Percentiles rank a stretch among this genome's conserved stretches.
Conservation (phyloP, 345 rosid genomes). For the Erysimum cheiranthoides region DNA sequence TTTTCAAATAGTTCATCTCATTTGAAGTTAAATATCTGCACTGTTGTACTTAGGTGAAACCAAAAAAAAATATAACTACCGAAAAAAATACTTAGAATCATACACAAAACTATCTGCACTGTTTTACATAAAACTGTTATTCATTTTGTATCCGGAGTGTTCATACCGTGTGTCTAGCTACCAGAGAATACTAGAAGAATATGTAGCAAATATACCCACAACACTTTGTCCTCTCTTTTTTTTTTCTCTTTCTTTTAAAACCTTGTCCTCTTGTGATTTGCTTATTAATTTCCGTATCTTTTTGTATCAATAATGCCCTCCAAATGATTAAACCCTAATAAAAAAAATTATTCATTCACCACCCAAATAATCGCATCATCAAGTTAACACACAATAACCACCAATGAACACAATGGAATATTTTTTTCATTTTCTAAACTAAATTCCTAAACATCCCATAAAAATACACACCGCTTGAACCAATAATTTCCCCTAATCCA, state of each 20-base stretch:
- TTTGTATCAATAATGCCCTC: conserved; percentile 25
- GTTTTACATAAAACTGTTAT: background rate
- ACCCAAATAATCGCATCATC: conserved; percentile 22
- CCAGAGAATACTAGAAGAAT: conserved; percentile 14
- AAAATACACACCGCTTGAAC: conserved; percentile 19
- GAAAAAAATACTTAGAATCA: too few relatives aligned
- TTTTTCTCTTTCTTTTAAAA: background rate
- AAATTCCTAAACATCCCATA: conserved; percentile 7
- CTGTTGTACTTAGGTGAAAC: too few relatives aligned
- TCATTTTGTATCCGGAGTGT: background rate
- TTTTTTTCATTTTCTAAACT: background rate
- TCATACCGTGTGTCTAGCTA: background rate
- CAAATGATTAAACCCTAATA: conserved; percentile 31
- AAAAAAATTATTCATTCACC: background rate
- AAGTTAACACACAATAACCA: conserved; percentile 23
- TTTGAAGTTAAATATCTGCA: too few relatives aligned
- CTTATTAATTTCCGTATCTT: conserved; percentile 27
- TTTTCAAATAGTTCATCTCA: too few relatives aligned
- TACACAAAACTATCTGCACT: too few relatives aligned
- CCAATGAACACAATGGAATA: background rate
- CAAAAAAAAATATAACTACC: too few relatives aligned
- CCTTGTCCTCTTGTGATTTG: conserved; percentile 27
- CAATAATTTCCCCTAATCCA: conserved; percentile 33
- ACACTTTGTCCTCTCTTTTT: background rate
- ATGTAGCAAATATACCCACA: conserved; percentile 24